A percentile compares a stretch with the other conserved stretches of the same genome.
These are phyloP conservation scores for Neopestalotiopsis sp. DNA, from an alignment of 2,329 filamentous ascomycete species.

Conservation along the genomic window DNA sequence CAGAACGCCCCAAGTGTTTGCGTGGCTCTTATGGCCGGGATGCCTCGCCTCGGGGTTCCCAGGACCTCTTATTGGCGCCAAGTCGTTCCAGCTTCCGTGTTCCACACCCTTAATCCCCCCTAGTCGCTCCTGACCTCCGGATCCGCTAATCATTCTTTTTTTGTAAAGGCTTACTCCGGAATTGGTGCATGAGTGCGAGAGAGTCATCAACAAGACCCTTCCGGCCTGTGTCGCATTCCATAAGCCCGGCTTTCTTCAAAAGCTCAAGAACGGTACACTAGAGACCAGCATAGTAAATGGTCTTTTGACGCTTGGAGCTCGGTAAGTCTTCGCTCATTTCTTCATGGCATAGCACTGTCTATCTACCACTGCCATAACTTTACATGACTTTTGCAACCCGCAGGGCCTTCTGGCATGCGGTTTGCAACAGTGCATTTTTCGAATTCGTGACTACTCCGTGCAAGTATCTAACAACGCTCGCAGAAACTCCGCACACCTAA, in stretches of 20 bases:
- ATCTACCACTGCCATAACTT: background rate
- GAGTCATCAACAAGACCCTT: conserved; percentile 65
- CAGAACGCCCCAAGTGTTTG: conserved; percentile 19
- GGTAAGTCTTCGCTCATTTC: conserved; percentile 48
- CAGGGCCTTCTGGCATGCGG: too few relatives aligned
- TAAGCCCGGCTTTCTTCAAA: conserved; percentile 66
- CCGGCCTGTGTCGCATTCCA: conserved; percentile 68
- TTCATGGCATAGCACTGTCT: background rate
- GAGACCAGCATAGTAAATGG: conserved; percentile 64
- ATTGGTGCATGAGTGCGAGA: conserved; percentile 63
- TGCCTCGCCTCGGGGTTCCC: conserved; percentile 23
- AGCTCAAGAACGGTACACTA: conserved; percentile 61
- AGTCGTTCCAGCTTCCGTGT: conserved; percentile 20
- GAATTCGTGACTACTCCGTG: background rate
- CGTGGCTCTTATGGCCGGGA: conserved; percentile 21
- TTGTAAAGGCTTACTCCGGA: conserved; percentile 57
- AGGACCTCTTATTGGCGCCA: conserved; percentile 21
- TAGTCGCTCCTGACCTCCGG: background rate
- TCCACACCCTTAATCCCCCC: conserved; percentile 17
- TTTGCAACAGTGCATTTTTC: background rate
- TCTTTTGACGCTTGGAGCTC: conserved; percentile 61
- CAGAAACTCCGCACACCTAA: conserved; percentile 61
- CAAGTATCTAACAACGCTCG: background rate
- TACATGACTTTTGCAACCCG: background rate
- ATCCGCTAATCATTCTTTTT: conserved; percentile 17